phyloP scores from a whole-genome alignment of 345 rosid genomes.

The Rhizophora apiculata region DNA sequence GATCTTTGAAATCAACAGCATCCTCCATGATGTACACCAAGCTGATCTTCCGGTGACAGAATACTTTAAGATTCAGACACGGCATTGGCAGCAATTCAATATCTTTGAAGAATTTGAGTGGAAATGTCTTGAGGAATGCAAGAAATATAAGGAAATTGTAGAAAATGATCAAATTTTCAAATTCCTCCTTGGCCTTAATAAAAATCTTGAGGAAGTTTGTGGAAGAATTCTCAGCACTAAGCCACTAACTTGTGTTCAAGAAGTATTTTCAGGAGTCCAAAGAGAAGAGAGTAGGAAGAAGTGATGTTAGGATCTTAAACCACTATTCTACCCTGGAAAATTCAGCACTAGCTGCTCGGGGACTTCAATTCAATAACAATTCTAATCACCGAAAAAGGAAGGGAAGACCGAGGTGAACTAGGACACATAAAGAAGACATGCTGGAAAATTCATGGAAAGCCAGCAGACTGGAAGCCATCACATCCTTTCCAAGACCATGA shows the following conservation, averaged over 20 bases:
- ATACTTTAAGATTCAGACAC: neutral
- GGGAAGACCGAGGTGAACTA: neutral
- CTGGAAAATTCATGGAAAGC: neutral
- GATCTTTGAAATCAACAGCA: neutral
- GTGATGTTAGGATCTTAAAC: neutral
- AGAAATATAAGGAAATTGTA: neutral
- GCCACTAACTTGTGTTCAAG: neutral
- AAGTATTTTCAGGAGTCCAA: neutral
- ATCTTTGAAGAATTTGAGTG: neutral
- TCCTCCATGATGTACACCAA: neutral
- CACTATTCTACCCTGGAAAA: neutral
- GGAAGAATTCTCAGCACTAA: neutral
- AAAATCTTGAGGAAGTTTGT: neutral
- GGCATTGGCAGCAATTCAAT: neutral
- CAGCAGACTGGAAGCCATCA: neutral
- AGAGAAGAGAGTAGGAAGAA: neutral
- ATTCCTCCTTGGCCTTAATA: neutral
- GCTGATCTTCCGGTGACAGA: neutral
- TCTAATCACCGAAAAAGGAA: neutral
- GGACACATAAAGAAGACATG: neutral
- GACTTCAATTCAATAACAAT: neutral
- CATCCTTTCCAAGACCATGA: too few relatives aligned
- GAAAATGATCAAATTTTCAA: neutral
- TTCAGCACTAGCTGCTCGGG: neutral
- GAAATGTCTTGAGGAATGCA: neutral